Evolutionary conservation across 2,329 filamentous ascomycete genomes (phyloP), one percentile per base, ranked within the genome.

Genomic region (Aspergillus tamarii): DNA sequence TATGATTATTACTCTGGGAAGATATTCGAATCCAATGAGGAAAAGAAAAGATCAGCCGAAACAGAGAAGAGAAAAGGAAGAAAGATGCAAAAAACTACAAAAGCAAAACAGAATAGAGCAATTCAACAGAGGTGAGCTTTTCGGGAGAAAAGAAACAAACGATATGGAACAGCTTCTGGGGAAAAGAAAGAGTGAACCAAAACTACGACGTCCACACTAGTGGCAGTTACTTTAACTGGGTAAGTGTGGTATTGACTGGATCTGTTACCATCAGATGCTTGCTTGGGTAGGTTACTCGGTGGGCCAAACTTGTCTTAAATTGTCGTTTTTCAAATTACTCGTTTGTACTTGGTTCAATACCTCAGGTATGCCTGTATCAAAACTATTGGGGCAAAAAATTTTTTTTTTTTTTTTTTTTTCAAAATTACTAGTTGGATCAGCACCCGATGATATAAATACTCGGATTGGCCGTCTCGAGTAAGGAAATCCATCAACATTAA

Each of bases 181-280:
- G 32, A 59, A 39, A 59, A 53, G 57, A 50, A 23, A 23, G 43
- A 21, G 23, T 48, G 21, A 26, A 23, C 21, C 45, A 26, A 26
- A 23, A 41, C 39, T 26, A 48, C 21, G 14, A 14, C 4, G 9
- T 28, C 21, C 30, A 9, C 28, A 39, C 52, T 55, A 55, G 30
- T 36, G 52, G 43, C 30, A 50, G 46, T 59, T 61, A 48, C 62
- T 59, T 39, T 9, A 32, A 59, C 55, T 57, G 55, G 62, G 59
- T 62, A 64, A 64, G 59, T 64, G 36, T 60, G 46, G 60, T 58
- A 56, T 30, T 54, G 61, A 54, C 59, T 45, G 54, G 46, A 26
- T 48, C 34, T 54, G 48, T 59, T 62, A 62, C 56, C 30, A 45
- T 46, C 39, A 45, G 39, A 46, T 57, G 41, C 55, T 43, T 43